Conservation (phyloP, 768 basidiomycete species). For the Leccinellum rugosiceps region DNA sequence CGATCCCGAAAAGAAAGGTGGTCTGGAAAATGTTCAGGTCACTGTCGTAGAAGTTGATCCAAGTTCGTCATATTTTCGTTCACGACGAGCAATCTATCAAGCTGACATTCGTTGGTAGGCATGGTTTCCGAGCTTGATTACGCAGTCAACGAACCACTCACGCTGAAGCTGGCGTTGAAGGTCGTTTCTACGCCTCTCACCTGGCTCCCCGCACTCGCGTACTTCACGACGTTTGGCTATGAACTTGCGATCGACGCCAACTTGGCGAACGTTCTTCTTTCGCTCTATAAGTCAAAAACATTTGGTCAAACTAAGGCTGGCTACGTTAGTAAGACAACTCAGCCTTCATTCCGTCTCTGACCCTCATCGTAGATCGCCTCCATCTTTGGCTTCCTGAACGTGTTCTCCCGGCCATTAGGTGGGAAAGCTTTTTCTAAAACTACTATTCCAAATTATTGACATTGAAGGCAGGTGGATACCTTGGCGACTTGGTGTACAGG, state of each 20-base stretch:
- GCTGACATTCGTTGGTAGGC: slow-evolving; percentile 4
- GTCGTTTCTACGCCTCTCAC: slow-evolving; percentile 44
- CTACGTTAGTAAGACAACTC: slow-evolving; percentile 39
- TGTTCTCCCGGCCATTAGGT: slow-evolving; percentile 47
- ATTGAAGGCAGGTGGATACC: slow-evolving; percentile 35
- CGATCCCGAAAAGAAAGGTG: slow-evolving; percentile 28
- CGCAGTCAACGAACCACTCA: slow-evolving; percentile 45
- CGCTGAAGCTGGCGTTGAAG: slow-evolving; percentile 27
- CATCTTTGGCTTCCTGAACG: slow-evolving; percentile 46
- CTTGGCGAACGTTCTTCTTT: slow-evolving; percentile 45
- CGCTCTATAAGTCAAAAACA: slow-evolving; percentile 33
- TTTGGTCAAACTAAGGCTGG: slow-evolving; percentile 52
- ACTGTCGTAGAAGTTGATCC: background rate
- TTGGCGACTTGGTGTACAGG: slow-evolving; percentile 46
- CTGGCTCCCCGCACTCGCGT: slow-evolving; percentile 53
- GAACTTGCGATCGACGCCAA: slow-evolving; percentile 57
- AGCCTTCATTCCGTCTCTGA: slow-evolving; percentile 8
- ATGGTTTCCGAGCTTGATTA: slow-evolving; percentile 37
- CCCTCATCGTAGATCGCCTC: slow-evolving; percentile 21
- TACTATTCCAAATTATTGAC: background rate
- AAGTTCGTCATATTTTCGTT: background rate
- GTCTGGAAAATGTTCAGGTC: slow-evolving; percentile 17
- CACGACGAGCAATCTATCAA: background rate
- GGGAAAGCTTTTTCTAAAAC: background rate
- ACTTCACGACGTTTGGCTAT: slow-evolving; percentile 54